Base-by-base conservation (phyloP, 2,329 filamentous ascomycete genomes). In the Paracamarosporium sp. region DNA sequence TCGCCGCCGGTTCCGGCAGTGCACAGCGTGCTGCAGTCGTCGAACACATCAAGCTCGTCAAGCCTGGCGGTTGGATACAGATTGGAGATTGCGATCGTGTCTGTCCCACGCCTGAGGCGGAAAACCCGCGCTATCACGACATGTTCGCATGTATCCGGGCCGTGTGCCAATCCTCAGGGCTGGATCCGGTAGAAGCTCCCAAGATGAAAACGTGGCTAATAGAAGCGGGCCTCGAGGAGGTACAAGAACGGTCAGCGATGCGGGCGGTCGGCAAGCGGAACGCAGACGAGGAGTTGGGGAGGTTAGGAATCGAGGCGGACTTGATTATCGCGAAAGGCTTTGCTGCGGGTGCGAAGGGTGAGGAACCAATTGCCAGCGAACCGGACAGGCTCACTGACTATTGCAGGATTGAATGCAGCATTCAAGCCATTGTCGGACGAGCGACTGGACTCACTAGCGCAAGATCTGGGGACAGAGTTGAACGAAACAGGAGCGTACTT, bases 21-120 rank as follows among this genome's bases (percentile, higher is more conserved):
- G 53, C 57, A 27, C 56, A 59, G 41, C 56, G 52, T 25, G 46
- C 47, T 25, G 57, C 40, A 12, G 43, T 59, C 41, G 40, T 47
- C 17, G 57, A 59, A 44, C 48, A 59, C 48, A 59, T 59, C 7
- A 31, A 30, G 27, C 44, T 47, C 9, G 25, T 47, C 27, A 47
- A 47, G 17, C 44, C 44, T 31, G 57, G 57, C 27, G 57, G 47
- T 33, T 59, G 57, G 57, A 52, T 59, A 2, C 53, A 56, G 57
- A 59, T 59, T 50, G 57, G 57, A 25, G 57, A 59, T 43, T 59
- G 57, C 44, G 57, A 59, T 44, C 46, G 57, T 17, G 40, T 59
- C 11, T 59, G 57, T 43, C 57, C 57, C 35, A 59, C 57, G 11
- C 33, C 47, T 13, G 57, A 45, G 24, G 33, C 40, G 25, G 53